Percentiles rank a stretch among this genome's conserved stretches.
Evolutionary conservation across 1,139 yeast genomes (phyloP).

Genomic region (Eremothecium cymbalariae): DNA sequence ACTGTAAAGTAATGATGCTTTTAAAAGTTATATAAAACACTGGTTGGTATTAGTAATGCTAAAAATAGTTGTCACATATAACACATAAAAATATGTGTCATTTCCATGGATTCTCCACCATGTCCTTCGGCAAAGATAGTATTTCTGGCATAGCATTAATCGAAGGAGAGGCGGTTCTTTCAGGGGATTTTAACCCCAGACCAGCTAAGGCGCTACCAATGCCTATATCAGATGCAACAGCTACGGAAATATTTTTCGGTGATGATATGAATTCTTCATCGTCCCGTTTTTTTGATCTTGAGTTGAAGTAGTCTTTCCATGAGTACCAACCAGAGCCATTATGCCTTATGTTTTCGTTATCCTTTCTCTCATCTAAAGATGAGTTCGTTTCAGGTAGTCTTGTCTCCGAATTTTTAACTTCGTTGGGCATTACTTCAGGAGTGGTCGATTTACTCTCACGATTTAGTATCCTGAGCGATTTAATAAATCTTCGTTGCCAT

Average conservation of each 20-base stretch:
- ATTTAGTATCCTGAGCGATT: constrained; percentile 27
- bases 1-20: no score
- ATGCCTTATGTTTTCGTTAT: constrained; percentile 1
- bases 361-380: not conserved
- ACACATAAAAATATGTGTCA: no score
- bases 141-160: constrained; percentile 2
- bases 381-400: not conserved
- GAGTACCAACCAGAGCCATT: constrained; percentile 14
- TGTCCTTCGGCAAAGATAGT: constrained; percentile 2
- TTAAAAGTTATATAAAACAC: no score
- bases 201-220: constrained; percentile 7
- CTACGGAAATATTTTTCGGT: constrained; percentile 1
- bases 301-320: constrained; percentile 25
- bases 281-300: constrained; percentile 13
- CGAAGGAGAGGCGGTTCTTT: no score
- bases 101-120: constrained; percentile 9
- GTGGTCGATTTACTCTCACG: constrained; percentile 1
- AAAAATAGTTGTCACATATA: no score
- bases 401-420: constrained; percentile 2
- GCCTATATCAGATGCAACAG: constrained; percentile 6
- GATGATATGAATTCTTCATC: constrained; percentile 1
- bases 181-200: constrained; percentile 6
- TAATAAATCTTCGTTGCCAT: constrained; percentile 27
- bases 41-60: no score
- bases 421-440: constrained; percentile 2